A percentile compares a stretch with the other conserved stretches of the same genome.
Evolutionary conservation across 1,284 basidiomycete genomes (phyloP).

Genomic region (Prillingera fragicola): DNA sequence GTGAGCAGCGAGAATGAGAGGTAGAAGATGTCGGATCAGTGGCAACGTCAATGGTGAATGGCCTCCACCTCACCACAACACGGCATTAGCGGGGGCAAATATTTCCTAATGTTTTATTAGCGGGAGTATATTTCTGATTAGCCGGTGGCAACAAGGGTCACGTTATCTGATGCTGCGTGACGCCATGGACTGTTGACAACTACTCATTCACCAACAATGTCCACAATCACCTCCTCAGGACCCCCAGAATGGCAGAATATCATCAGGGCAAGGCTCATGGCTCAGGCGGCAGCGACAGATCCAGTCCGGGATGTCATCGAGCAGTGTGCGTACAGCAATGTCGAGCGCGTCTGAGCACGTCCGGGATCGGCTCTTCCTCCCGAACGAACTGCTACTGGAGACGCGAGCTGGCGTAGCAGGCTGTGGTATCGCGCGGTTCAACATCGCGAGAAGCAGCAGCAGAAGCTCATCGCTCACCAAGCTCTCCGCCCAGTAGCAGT

Average conservation of each 20-base stretch:
- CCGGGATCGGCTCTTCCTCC: constrained; percentile 44
- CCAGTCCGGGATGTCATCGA: constrained; percentile 72
- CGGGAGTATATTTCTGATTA: no score
- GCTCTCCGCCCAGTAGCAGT: no score
- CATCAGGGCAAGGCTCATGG: constrained; percentile 60
- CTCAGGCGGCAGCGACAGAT: constrained; percentile 61
- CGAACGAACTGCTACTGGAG: no score
- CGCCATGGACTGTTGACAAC: not conserved
- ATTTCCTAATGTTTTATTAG: no score
- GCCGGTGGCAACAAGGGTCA: not conserved
- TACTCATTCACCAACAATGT: not conserved
- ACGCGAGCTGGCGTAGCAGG: no score
- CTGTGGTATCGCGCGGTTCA: no score
- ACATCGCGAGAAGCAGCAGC: not conserved
- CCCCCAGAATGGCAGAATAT: constrained; percentile 43
- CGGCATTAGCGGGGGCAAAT: not conserved
- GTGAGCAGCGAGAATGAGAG: not conserved
- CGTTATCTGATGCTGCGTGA: not conserved
- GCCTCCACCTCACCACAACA: not conserved
- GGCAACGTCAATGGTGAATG: not conserved
- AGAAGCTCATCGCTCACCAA: not conserved
- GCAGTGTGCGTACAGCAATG: no score
- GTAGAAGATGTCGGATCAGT: not conserved
- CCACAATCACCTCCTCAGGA: constrained; percentile 1
- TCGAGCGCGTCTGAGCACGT: no score